Evolutionary conservation across 441 rosid genomes (phyloP).

Genomic region (Erodium moschatum): DNA sequence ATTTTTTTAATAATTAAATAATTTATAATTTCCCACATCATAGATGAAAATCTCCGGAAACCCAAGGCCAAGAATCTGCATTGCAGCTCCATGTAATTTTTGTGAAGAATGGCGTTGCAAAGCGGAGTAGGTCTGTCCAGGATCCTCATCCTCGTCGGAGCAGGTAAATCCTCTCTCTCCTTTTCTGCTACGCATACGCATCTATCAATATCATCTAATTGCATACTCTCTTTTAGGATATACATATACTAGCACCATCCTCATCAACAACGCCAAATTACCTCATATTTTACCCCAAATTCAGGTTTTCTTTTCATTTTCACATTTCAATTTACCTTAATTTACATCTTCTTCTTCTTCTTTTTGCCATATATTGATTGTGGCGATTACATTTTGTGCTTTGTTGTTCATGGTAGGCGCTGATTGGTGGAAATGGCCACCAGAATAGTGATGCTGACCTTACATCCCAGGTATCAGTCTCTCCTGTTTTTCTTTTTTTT

Average conservation of each 20-base stretch:
- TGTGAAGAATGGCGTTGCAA: slow-evolving; percentile 11
- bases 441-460: slow-evolving; percentile 47
- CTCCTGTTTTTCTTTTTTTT: too few relatives aligned
- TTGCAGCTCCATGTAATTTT: too few relatives aligned
- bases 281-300: slow-evolving; percentile 12
- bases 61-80: too few relatives aligned
- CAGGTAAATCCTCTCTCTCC: background rate
- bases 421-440: slow-evolving; percentile 52
- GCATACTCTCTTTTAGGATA: slow-evolving; percentile 13
- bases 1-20: background rate
- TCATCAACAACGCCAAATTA: slow-evolving; percentile 16
- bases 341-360: too few relatives aligned
- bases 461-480: slow-evolving; percentile 40
- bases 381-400: background rate
- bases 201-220: background rate
- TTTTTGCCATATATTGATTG: too few relatives aligned
- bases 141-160: slow-evolving; percentile 16
- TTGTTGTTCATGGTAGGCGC: slow-evolving; percentile 28
- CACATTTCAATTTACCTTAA: background rate
- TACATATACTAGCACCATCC: slow-evolving; percentile 3
- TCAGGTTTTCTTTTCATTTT: background rate
- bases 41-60: too few relatives aligned
- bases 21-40: too few relatives aligned
- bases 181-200: too few relatives aligned
- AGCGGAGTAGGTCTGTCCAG: slow-evolving; percentile 17